Conservation (phyloP, 2,329 filamentous ascomycete genomes). For the Verticillium longisporum region DNA sequence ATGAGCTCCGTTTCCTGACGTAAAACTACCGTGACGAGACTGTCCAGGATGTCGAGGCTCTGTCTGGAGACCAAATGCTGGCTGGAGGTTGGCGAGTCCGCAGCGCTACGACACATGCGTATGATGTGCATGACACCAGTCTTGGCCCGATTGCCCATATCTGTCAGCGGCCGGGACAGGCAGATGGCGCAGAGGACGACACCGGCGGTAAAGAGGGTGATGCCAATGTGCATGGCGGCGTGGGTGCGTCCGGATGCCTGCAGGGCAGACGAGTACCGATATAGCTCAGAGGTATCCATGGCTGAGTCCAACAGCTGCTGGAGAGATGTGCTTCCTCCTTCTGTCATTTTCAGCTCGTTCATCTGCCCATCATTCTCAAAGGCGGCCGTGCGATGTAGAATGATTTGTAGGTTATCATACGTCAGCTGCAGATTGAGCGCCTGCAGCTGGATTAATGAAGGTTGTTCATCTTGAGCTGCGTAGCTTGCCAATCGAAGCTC, state of each 20-base stretch:
- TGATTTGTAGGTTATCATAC: conserved; percentile 6
- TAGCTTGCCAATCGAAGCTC: conserved; percentile 2
- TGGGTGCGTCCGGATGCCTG: conserved; percentile 2
- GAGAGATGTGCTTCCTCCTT: not conserved
- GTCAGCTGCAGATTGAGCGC: conserved; percentile 4
- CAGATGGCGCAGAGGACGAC: conserved; percentile 6
- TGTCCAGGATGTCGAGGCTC: conserved; percentile 5
- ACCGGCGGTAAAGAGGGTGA: conserved; percentile 6
- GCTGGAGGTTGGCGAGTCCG: not conserved
- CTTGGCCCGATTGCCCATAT: conserved; percentile 2
- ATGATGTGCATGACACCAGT: conserved; percentile 7
- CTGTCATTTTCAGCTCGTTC: conserved; percentile 1
- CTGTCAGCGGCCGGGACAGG: conserved; percentile 4
- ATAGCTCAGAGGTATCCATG: not conserved
- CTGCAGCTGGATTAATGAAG: conserved; percentile 1
- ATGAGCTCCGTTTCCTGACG: conserved; percentile 5
- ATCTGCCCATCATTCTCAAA: not conserved
- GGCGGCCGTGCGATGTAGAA: conserved; percentile 2
- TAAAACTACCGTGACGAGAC: conserved; percentile 4
- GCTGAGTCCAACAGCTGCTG: conserved; percentile 1
- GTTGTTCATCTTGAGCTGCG: not conserved
- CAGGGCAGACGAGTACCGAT: conserved; percentile 1
- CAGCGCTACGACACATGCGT: not conserved
- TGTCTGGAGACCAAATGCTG: conserved; percentile 3
- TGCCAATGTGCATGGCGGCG: conserved; percentile 6